Evolutionary conservation across 2,329 filamentous ascomycete genomes (phyloP), one percentile per base, ranked within the genome.

Genomic region (Gaeumannomyces sp.): DNA sequence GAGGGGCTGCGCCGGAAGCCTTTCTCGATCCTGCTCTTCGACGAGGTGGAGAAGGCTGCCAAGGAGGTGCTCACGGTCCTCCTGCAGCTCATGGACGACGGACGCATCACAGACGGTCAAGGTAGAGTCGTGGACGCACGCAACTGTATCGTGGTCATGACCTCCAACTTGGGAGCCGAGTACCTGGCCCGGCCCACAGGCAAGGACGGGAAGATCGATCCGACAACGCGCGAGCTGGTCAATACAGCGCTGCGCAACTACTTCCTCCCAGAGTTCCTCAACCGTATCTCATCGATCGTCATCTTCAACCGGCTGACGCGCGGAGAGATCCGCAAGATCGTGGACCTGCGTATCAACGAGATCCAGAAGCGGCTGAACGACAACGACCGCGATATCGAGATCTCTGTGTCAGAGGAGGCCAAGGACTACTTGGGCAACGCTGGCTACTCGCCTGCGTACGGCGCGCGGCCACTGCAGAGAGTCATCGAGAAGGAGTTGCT

Each of bases 141-240:
- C 79, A 99, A 99, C 83, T 98, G 94, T 76, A 98, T 99, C 70
- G 94, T 99, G 59, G 95, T 99, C 78, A 96, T 99, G 93, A 99
- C 95, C 0, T 97, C 93, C 72, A 99, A 99, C 80, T 78, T 99
- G 67, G 95, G 95, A 69, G 95, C 95, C 38, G 95, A 98, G 76
- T 96, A 89, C 76, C 89, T 99, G n/a, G 81, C 91, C 56, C 89
- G 93, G 28, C 89, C 91, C 22, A 88, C 89, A 64, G 85, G 85
- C 63, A 86, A 89, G 63, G 91, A 96, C 71, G 94, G 94, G 71
- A 88, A 83, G 73, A 95, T 99, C 70, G 95, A 99, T 71, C 83
- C 88, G 0, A 88, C 90, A 1, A 97, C 93, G 1, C 85, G 86
- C 67, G 93, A 97, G 74, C 82, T 98, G 68, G 94, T 99, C 73